Base-by-base conservation (phyloP, 805 yeast species). In the Henningerozyma blattae region DNA sequence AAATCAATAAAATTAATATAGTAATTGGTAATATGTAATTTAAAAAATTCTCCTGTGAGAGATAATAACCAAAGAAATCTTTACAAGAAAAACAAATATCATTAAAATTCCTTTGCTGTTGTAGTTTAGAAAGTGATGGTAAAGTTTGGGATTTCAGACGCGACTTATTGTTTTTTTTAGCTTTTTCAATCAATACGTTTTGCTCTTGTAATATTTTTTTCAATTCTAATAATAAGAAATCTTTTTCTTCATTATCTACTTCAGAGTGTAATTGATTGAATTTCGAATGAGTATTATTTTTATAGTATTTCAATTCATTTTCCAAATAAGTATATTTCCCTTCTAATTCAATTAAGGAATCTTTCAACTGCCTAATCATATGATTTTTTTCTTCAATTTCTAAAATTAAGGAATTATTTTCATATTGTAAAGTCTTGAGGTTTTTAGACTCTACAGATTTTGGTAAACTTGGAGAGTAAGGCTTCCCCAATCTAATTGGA, bases 121-220 rank as follows among this genome's bases (percentile, higher is more conserved):
- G n/a, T n/a, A n/a, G n/a, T n/a, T n/a, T n/a, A n/a, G n/a, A n/a
- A n/a, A n/a, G n/a, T n/a, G n/a, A n/a, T n/a, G n/a, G n/a, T n/a
- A n/a, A n/a, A n/a, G n/a, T n/a, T n/a, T n/a, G n/a, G n/a, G n/a
- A n/a, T n/a, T n/a, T n/a, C n/a, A n/a, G n/a, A n/a, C n/a, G n/a
- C n/a, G n/a, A n/a, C n/a, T n/a, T n/a, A n/a, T n/a, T n/a, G n/a
- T n/a, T n/a, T n/a, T n/a, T n/a, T n/a, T n/a, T n/a, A n/a, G n/a
- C n/a, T n/a, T n/a, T n/a, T n/a, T n/a, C n/a, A n/a, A 55, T 54
- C 14, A 47, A 34, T 14, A 45, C 37, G 16, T 45, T 33, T 40
- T 55, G 60, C 27, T 52, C 58, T 22, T 37, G 41, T 16, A 54
- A 30, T 32, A 51, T 54, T 32, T 49, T 44, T 29, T 35, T 50